phyloP scores from a whole-genome alignment of 2,329 filamentous ascomycete genomes.

The Microascus cirrosus region DNA sequence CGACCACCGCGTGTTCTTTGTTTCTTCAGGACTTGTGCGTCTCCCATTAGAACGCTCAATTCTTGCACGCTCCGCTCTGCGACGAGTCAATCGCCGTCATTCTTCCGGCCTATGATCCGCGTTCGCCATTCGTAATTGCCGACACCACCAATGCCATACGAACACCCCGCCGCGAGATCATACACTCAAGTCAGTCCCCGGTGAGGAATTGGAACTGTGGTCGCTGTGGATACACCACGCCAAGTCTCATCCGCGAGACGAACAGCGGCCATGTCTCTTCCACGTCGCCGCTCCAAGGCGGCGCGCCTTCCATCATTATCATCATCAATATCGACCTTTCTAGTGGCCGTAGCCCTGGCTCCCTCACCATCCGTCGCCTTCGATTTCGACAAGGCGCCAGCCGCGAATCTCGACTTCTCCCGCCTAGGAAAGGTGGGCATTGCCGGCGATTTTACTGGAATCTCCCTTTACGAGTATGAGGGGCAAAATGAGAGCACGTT shows the following conservation, averaged over 20 bases:
- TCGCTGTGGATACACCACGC: neutral
- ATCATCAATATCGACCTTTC: conserved; percentile 7
- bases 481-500: conserved; percentile 62
- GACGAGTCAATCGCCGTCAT: neutral
- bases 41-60: neutral
- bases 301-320: conserved; percentile 5
- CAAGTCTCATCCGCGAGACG: neutral
- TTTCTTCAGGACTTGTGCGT: neutral
- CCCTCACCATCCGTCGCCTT: conserved; percentile 35
- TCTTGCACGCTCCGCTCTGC: neutral
- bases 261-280: conserved; percentile 3
- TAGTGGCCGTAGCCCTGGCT: conserved; percentile 27
- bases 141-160: neutral
- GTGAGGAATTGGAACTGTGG: neutral
- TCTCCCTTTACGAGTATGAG: conserved; percentile 79
- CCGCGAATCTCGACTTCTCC: conserved; percentile 66
- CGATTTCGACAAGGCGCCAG: conserved; percentile 50
- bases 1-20: neutral
- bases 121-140: neutral
- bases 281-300: conserved; percentile 10
- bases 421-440: conserved; percentile 74
- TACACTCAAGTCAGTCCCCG: neutral
- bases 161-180: neutral
- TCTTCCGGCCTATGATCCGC: neutral
- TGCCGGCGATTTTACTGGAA: conserved; percentile 79